Conservation (phyloP, 2,329 filamentous ascomycete species). For the Diaporthe humulicola region DNA sequence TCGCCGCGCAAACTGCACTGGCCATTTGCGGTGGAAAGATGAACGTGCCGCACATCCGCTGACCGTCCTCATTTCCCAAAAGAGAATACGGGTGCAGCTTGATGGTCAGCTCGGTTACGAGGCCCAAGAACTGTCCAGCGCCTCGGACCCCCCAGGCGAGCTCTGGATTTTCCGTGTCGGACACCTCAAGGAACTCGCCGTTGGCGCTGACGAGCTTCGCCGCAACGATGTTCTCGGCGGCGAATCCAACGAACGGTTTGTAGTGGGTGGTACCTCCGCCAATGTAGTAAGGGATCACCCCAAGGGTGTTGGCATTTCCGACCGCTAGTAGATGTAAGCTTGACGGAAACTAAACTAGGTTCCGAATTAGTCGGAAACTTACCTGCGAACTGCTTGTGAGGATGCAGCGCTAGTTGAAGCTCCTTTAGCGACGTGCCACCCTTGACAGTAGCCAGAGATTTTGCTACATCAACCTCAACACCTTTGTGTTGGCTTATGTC, state of each 20-base stretch:
- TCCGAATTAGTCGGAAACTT: no score
- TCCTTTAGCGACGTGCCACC: not conserved
- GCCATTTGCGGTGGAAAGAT: not conserved
- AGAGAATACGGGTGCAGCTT: not conserved
- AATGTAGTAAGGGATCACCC: not conserved
- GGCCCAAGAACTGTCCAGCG: not conserved
- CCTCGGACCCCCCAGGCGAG: not conserved
- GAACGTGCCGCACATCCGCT: not conserved
- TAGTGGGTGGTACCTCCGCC: not conserved
- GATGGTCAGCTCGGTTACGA: not conserved
- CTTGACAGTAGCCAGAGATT: not conserved
- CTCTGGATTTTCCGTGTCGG: not conserved
- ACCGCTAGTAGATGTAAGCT: not conserved
- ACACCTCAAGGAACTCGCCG: not conserved
- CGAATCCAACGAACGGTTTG: not conserved
- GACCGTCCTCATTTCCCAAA: not conserved
- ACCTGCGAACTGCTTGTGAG: not conserved
- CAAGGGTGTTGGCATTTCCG: not conserved
- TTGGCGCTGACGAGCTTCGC: not conserved
- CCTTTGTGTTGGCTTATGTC: not conserved
- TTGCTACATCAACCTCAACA: not conserved
- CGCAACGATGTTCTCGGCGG: not conserved
- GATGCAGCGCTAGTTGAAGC: not conserved
- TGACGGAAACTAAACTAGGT: not conserved
- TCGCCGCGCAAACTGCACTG: not conserved